These are phyloP conservation scores for Suillus bovinus DNA, from an alignment of 768 basidiomycete species.

Conservation along the genomic window DNA sequence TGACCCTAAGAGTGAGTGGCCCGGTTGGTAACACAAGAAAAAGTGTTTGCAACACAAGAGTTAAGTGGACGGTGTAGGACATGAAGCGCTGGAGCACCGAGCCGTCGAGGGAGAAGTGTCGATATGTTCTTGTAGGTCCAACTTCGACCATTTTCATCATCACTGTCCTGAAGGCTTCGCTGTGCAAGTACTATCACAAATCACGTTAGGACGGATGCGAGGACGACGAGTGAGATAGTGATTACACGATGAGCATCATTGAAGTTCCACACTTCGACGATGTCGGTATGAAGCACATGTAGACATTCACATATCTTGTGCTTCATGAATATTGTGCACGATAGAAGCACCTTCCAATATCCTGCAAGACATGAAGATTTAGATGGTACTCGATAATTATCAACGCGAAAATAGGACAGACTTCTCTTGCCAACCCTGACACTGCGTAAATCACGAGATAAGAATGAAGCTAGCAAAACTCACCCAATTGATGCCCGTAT, in stretches of 20 bases:
- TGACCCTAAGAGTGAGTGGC: background rate
- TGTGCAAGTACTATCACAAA: too few species aligned
- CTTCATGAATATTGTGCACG: constrained; percentile 11
- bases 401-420: constrained; percentile 10
- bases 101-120: background rate
- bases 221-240: too few species aligned
- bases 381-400: background rate
- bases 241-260: constrained; percentile 3
- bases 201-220: too few species aligned
- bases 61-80: constrained; percentile 26
- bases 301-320: constrained; percentile 7
- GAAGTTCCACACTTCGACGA: constrained; percentile 22
- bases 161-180: too few species aligned
- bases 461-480: background rate
- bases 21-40: constrained; percentile 10
- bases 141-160: too few species aligned
- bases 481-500: constrained; percentile 7
- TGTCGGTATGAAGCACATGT: constrained; percentile 19
- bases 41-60: constrained; percentile 22
- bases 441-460: background rate
- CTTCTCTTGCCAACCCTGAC: constrained; percentile 4
- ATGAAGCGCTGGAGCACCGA: constrained; percentile 19
- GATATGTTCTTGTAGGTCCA: too few species aligned
- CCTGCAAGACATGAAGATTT: constrained; percentile 3
- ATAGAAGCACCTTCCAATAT: constrained; percentile 19